Evolutionary conservation across 2,329 filamentous ascomycete species (phyloP).

Genomic region (Talaromyces sp.): DNA sequence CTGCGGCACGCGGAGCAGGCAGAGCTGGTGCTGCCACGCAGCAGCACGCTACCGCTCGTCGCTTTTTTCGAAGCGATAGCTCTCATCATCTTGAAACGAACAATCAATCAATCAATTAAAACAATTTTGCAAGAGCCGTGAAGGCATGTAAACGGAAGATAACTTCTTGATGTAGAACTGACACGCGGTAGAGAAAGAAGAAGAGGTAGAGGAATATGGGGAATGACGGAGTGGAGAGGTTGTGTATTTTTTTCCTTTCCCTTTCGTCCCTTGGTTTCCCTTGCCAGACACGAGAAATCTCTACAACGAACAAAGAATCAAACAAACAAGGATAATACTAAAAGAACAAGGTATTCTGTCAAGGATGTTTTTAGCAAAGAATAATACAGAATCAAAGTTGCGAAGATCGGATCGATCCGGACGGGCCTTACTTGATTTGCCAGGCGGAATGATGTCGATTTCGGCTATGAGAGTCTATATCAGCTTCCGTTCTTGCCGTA

Average conservation of each 20-base stretch:
- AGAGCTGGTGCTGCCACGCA: constrained; percentile 35
- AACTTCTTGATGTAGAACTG: neutral
- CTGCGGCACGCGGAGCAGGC: constrained; percentile 34
- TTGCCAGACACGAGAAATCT: neutral
- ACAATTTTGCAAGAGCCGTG: no score
- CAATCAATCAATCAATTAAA: neutral
- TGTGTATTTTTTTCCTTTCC: neutral
- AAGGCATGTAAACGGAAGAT: neutral
- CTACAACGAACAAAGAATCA: neutral
- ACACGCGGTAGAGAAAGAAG: neutral
- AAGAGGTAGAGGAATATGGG: neutral
- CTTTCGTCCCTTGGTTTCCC: neutral
- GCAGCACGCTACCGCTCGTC: constrained; percentile 36
- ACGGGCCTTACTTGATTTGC: neutral
- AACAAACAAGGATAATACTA: constrained; percentile 1
- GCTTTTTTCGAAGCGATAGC: constrained; percentile 40
- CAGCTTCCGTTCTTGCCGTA: constrained; percentile 4
- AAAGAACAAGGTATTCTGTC: neutral
- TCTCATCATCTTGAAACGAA: constrained; percentile 35
- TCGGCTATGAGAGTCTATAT: constrained; percentile 1
- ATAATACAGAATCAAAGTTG: neutral
- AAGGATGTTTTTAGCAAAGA: neutral
- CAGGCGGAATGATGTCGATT: constrained; percentile 11
- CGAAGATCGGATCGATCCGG: constrained; percentile 13
- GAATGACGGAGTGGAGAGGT: constrained; percentile 16